A percentile compares a stretch with the other conserved stretches of the same genome.
phyloP scores from a whole-genome alignment of 2,329 filamentous ascomycete species.

The Botrytis deweyae region DNA sequence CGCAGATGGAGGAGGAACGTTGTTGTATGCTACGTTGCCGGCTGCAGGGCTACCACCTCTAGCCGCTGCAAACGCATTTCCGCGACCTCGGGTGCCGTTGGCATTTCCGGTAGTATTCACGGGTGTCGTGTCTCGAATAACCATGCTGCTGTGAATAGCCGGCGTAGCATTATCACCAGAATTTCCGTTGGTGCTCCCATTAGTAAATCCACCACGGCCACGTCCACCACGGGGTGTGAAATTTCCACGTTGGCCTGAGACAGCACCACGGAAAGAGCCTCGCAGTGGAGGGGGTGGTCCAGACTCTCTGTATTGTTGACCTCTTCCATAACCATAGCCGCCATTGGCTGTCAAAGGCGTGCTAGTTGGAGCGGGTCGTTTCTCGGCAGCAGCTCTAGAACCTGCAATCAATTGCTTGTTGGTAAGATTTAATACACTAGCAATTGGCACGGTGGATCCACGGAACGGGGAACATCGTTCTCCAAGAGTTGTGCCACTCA shows the following conservation, averaged over 20 bases:
- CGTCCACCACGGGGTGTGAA: constrained; percentile 28
- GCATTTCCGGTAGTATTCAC: constrained; percentile 26
- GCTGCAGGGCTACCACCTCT: constrained; percentile 28
- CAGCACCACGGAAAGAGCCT: constrained; percentile 57
- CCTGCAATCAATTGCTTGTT: constrained; percentile 76
- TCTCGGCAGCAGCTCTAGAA: constrained; percentile 57
- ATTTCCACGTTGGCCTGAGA: constrained; percentile 34
- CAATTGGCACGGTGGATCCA: constrained; percentile 84
- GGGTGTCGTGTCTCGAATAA: constrained; percentile 28
- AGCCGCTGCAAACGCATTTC: constrained; percentile 27
- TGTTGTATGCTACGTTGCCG: constrained; percentile 47
- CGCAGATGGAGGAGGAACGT: constrained; percentile 59
- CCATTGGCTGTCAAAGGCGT: constrained; percentile 53
- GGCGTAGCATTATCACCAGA: constrained; percentile 31
- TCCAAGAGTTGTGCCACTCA: constrained; percentile 91
- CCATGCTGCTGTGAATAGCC: constrained; percentile 33
- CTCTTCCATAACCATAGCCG: constrained; percentile 59
- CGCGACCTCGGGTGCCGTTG: constrained; percentile 30
- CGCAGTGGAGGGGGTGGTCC: constrained; percentile 54
- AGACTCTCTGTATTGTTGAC: constrained; percentile 61
- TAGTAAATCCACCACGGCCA: constrained; percentile 40
- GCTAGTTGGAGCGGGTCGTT: constrained; percentile 48
- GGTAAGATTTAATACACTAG: constrained; percentile 85
- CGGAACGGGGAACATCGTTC: constrained; percentile 91
- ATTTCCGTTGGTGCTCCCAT: constrained; percentile 20